These are phyloP conservation scores for Dactylellina sp. DNA, from an alignment of 2,329 filamentous ascomycete species.

Conservation along the genomic window DNA sequence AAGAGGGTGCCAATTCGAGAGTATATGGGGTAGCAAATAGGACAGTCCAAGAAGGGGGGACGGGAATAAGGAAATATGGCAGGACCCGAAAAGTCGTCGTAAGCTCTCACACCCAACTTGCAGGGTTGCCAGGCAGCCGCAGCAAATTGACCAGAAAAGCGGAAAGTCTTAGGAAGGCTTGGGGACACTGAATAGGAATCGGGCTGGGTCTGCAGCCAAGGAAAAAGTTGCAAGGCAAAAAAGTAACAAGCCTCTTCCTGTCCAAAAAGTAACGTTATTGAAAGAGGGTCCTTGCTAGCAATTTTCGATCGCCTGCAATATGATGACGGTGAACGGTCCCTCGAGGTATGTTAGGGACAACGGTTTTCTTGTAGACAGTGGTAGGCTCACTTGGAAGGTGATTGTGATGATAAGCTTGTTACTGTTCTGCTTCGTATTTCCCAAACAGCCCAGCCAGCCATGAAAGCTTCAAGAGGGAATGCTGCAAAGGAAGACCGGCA, in stretches of 20 bases:
- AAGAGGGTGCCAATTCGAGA: slow-evolving; percentile 44
- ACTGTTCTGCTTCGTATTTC: background rate
- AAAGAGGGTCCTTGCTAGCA: slow-evolving; percentile 14
- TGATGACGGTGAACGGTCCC: slow-evolving; percentile 20
- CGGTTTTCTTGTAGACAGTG: slow-evolving; percentile 15
- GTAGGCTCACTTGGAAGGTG: background rate
- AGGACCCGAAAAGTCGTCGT: slow-evolving; percentile 56
- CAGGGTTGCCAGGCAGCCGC: slow-evolving; percentile 57
- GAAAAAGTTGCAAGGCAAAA: slow-evolving; percentile 54
- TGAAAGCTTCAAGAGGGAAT: background rate
- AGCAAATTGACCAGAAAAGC: slow-evolving; percentile 53
- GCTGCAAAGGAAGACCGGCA: background rate
- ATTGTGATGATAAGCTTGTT: background rate
- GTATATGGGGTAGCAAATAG: slow-evolving; percentile 54
- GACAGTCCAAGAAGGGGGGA: slow-evolving; percentile 42
- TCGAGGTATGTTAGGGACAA: slow-evolving; percentile 44
- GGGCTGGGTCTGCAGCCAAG: slow-evolving; percentile 57
- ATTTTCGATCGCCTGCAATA: slow-evolving; percentile 38
- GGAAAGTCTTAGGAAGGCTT: slow-evolving; percentile 47
- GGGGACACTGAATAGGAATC: slow-evolving; percentile 50
- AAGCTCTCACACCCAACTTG: slow-evolving; percentile 52
- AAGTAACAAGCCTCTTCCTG: slow-evolving; percentile 53
- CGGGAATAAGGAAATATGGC: slow-evolving; percentile 56
- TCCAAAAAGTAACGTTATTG: slow-evolving; percentile 49
- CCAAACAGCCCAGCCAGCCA: background rate